These are phyloP conservation scores for Coprinopsis sp. DNA, from an alignment of 768 basidiomycete species.

Conservation along the genomic window DNA sequence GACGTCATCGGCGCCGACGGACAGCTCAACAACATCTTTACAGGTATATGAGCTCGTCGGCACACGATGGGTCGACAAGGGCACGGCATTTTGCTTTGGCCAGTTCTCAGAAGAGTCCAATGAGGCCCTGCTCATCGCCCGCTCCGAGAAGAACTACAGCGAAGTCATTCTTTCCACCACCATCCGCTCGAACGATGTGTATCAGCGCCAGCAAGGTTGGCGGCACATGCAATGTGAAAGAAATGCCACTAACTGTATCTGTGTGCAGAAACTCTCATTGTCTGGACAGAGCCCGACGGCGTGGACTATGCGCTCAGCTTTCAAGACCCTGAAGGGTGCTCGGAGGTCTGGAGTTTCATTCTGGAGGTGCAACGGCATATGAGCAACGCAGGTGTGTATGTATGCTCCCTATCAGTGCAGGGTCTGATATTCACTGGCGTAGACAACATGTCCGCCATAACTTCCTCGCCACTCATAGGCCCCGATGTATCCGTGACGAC, in stretches of 20 bases:
- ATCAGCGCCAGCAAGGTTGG: constrained; percentile 82
- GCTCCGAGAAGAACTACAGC: constrained; percentile 67
- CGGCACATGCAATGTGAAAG: neutral
- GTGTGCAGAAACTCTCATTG: constrained; percentile 85
- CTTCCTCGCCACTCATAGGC: constrained; percentile 59
- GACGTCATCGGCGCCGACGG: constrained; percentile 13
- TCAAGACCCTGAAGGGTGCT: constrained; percentile 91
- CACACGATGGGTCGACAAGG: constrained; percentile 90
- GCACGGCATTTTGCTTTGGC: constrained; percentile 94
- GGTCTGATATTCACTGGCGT: constrained; percentile 16
- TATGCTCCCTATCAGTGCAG: constrained; percentile 1
- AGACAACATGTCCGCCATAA: constrained; percentile 45
- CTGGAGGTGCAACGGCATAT: constrained; percentile 85
- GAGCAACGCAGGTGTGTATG: constrained; percentile 52
- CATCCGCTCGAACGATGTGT: constrained; percentile 79
- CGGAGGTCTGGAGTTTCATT: constrained; percentile 98
- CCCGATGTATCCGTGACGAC: constrained; percentile 58
- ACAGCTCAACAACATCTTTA: constrained; percentile 4
- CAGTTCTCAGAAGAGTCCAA: constrained; percentile 73
- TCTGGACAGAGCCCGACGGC: constrained; percentile 96
- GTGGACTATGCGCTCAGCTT: constrained; percentile 96
- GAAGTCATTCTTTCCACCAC: constrained; percentile 75
- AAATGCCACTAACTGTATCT: neutral
- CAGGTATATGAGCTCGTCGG: constrained; percentile 95
- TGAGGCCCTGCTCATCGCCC: constrained; percentile 81